Evolutionary conservation across 495 filamentous ascomycete species (phyloP), one percentile per base, ranked within the genome.

Genomic region (Evernia prunastri): DNA sequence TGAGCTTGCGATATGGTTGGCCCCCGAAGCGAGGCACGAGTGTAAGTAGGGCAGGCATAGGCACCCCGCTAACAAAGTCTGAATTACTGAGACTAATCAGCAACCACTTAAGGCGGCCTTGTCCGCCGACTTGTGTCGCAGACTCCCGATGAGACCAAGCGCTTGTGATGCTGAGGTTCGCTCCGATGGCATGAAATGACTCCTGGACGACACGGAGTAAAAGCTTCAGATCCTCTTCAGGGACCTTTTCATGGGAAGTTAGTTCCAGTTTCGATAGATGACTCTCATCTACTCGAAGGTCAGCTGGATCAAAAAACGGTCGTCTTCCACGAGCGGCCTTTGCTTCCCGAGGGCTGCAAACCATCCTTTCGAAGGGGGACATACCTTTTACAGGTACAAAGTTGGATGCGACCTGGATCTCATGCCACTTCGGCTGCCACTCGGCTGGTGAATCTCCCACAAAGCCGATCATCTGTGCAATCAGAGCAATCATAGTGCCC

Each of bases 91-190:
- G n/a, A n/a, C n/a, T n/a, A n/a, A n/a, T n/a, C n/a, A n/a, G n/a
- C n/a, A n/a, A n/a, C n/a, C n/a, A n/a, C n/a, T n/a, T n/a, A n/a
- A n/a, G n/a, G n/a, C n/a, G n/a, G n/a, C n/a, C n/a, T n/a, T n/a
- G n/a, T n/a, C n/a, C n/a, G n/a, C n/a, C n/a, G n/a, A n/a, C n/a
- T n/a, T n/a, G n/a, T n/a, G n/a, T n/a, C n/a, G n/a, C n/a, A n/a
- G n/a, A n/a, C n/a, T n/a, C n/a, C n/a, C n/a, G n/a, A n/a, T n/a
- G n/a, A n/a, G n/a, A n/a, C n/a, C 57, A 59, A 59, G 35, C n/a
- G 57, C 57, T 17, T 59, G 57, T 11, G 57, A 42, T 51, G 29
- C 29, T 33, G 59, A 47, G 23, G 51, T 61, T 36, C 59, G 37
- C 3, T 61, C 17, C 1, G 25, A 31, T 49, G 59, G 59, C 1